Evolutionary conservation across 129 eudicot genomes (phyloP).

Genomic region (Tanacetum coccineum): DNA sequence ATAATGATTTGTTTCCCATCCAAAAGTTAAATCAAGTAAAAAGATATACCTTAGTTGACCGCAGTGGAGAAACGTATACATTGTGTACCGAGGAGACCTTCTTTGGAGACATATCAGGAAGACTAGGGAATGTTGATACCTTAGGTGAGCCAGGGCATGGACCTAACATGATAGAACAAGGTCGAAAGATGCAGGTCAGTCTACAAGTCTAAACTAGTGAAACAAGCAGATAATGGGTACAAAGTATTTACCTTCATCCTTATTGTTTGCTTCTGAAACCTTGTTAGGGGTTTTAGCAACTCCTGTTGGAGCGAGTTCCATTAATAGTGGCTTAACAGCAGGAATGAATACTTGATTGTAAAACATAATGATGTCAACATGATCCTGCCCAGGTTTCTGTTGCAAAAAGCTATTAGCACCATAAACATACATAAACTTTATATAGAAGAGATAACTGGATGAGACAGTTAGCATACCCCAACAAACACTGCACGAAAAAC

Average conservation of each 20-base stretch:
- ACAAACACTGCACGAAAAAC: constrained; percentile 89
- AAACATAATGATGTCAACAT: constrained; percentile 84
- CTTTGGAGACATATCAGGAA: constrained; percentile 99
- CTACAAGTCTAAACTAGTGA: neutral
- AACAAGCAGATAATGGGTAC: constrained; percentile 1
- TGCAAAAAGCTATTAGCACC: constrained; percentile 23
- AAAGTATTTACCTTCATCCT: constrained; percentile 46
- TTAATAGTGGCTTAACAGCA: constrained; percentile 72
- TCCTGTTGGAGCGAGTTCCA: constrained; percentile 67
- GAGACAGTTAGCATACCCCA: constrained; percentile 41
- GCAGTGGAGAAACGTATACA: constrained; percentile 90
- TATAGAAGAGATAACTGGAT: neutral
- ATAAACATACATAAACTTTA: neutral
- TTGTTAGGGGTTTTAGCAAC: constrained; percentile 39
- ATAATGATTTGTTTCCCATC: neutral
- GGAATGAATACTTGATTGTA: constrained; percentile 90
- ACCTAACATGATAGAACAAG: constrained; percentile 31
- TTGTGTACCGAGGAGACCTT: constrained; percentile 88
- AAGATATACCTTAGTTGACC: constrained; percentile 70
- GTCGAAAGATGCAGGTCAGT: neutral
- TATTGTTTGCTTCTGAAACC: constrained; percentile 45
- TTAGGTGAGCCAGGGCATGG: constrained; percentile 81
- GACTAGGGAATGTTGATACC: constrained; percentile 77
- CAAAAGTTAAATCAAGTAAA: constrained; percentile 2
- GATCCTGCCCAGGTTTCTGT: constrained; percentile 86